Percentiles rank a stretch among this genome's conserved stretches.
These are phyloP conservation scores for Apocynum venetum DNA, from an alignment of 257 asterid species.

Conservation along the genomic window DNA sequence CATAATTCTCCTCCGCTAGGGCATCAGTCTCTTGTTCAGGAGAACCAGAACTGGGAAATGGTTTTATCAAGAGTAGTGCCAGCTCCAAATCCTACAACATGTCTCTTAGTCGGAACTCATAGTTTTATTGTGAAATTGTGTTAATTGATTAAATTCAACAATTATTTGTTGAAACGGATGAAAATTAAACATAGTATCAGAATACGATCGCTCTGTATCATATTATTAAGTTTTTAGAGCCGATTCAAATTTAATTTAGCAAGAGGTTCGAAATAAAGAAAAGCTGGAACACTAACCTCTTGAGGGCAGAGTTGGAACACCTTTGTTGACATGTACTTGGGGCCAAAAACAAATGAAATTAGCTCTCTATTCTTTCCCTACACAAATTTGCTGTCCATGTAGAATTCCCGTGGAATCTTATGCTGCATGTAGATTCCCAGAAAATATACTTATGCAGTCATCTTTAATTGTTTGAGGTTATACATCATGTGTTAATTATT, in stretches of 20 bases:
- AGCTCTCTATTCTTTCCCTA: neutral
- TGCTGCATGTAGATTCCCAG: neutral
- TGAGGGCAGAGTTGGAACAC: constrained; percentile 9
- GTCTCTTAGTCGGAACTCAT: too few species aligned
- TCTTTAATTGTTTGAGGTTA: too few species aligned
- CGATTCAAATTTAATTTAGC: neutral
- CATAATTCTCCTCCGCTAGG: neutral
- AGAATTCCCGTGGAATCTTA: neutral
- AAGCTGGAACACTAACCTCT: neutral
- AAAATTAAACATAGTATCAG: too few species aligned
- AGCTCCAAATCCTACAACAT: constrained; percentile 4
- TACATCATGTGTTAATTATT: too few species aligned
- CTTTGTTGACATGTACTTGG: neutral
- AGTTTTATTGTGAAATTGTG: too few species aligned
- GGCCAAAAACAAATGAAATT: neutral
- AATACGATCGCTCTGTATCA: too few species aligned
- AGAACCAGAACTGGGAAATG: neutral
- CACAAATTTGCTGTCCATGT: neutral
- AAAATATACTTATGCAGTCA: too few species aligned
- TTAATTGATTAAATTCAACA: too few species aligned
- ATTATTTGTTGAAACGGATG: too few species aligned
- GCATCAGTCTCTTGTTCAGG: neutral
- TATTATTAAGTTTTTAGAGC: too few species aligned
- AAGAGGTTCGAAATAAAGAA: neutral
- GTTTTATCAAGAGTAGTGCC: constrained; percentile 2